These are phyloP conservation scores for Thielaviopsis punctulata DNA, from an alignment of 2,329 filamentous ascomycete species.

Conservation along the genomic window DNA sequence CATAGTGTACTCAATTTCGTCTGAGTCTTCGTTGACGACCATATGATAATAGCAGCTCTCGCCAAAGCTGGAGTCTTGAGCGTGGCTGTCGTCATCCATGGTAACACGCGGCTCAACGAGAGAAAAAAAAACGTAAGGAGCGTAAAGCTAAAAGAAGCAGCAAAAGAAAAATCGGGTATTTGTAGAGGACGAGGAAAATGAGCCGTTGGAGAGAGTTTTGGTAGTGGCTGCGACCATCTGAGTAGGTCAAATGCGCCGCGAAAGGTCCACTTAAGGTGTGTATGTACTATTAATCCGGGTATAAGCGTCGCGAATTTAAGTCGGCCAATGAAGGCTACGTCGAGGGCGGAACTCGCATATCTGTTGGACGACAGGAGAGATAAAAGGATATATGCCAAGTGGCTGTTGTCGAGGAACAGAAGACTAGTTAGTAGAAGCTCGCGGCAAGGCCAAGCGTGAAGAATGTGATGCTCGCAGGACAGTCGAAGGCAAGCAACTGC, in stretches of 20 bases:
- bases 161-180: background rate
- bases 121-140: background rate
- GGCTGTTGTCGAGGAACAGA: background rate
- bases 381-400: background rate
- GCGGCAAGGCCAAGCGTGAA: no score
- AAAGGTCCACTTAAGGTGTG: background rate
- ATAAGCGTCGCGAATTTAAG: background rate
- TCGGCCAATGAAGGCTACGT: background rate
- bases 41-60: background rate
- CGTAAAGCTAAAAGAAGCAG: background rate
- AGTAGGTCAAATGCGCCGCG: background rate
- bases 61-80: background rate
- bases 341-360: background rate
- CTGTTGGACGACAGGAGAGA: background rate
- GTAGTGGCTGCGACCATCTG: background rate
- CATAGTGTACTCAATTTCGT: background rate
- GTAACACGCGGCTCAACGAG: background rate
- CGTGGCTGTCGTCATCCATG: background rate
- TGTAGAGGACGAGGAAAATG: constrained; percentile 15
- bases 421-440: no score
- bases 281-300: background rate
- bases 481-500: no score
- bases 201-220: constrained; percentile 16
- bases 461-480: no score
- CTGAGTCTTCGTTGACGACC: background rate